Evolutionary conservation across 2,329 filamentous ascomycete species (phyloP), one percentile per base, ranked within the genome.

Genomic region (Ophiostoma triangulosporum): DNA sequence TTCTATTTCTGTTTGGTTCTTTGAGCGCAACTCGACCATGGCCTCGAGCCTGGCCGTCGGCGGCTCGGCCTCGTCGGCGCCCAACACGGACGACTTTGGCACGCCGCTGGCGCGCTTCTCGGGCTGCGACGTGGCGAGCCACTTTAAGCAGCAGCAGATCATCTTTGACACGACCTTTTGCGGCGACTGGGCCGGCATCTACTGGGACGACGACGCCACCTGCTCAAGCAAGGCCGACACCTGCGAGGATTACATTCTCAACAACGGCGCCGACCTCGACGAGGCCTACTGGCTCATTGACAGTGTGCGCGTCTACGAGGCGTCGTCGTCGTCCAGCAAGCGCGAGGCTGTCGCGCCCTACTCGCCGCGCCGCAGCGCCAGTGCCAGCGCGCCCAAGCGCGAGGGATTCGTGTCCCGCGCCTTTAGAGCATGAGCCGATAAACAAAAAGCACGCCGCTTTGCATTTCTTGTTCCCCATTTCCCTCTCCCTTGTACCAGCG

Each of bases 131-230:
- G 84, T 95, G 58, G 72, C 81, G 56, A 59, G 68, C 1, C 76
- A 83, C 66, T 94, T 96, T 70, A 70, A 71, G 56, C 68, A 84
- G 56, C 77, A 95, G 70, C 78, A 83, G 61, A 81, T 96, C 58
- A 78, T 91, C 58, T 83, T 93, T 66, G 81, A 91, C 68, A 93
- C 83, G 1, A 86, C 85, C 6, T 88, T 95, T 66, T 96, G 90
- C 67, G 90, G 90, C 20, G 79, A 84, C 63, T 95, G 89, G 89
- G 89, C 89, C 7, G 87, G 87, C 24, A 65, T 70, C 40, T 79
- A 82, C 32, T 95, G 85, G 83, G 62, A 63, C 49, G 62, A 65
- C 31, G 74, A 81, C 56, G 57, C 67, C 4, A 73, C 76, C 43
- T 90, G 86, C 66, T 68, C 74, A 1, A 68, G 74, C 38, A 72